A percentile compares a stretch with the other conserved stretches of the same genome.
These are phyloP conservation scores for Inosperma sp. DNA, from an alignment of 768 basidiomycete species.

Conservation along the genomic window DNA sequence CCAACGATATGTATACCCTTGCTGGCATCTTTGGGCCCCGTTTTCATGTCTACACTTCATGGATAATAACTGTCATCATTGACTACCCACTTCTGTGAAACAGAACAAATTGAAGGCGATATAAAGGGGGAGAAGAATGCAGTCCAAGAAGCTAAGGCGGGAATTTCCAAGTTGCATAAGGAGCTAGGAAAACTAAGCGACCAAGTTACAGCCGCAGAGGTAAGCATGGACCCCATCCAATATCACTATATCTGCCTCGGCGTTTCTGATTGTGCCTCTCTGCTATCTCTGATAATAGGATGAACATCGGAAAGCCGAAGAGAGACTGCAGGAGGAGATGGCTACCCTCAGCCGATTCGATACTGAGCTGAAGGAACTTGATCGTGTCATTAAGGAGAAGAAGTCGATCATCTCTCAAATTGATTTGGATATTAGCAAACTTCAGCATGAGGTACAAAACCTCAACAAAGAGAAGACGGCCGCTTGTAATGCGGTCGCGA, in stretches of 20 bases:
- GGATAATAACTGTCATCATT: neutral
- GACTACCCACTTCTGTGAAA: conserved; percentile 9
- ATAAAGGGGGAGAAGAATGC: conserved; percentile 48
- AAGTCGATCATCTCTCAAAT: conserved; percentile 64
- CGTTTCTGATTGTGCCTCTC: neutral
- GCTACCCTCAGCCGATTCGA: conserved; percentile 87
- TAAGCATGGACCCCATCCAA: conserved; percentile 15
- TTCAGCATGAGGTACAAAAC: conserved; percentile 48
- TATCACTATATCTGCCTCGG: neutral
- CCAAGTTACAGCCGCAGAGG: conserved; percentile 46
- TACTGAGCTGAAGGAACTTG: conserved; percentile 79
- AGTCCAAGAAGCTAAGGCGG: conserved; percentile 38
- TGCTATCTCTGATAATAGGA: conserved; percentile 34
- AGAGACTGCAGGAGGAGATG: conserved; percentile 75
- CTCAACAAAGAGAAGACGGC: conserved; percentile 61
- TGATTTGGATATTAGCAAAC: conserved; percentile 53
- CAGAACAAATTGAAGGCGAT: conserved; percentile 81
- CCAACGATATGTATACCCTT: neutral
- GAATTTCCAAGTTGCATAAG: conserved; percentile 50
- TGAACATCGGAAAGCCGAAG: conserved; percentile 59
- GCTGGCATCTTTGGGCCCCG: neutral
- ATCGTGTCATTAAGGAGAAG: conserved; percentile 76
- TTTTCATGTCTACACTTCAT: neutral
- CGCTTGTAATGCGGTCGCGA: conserved; percentile 47
- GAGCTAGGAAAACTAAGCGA: conserved; percentile 59